Base-by-base conservation (phyloP, 768 basidiomycete genomes). In the Mycena polygramma region DNA sequence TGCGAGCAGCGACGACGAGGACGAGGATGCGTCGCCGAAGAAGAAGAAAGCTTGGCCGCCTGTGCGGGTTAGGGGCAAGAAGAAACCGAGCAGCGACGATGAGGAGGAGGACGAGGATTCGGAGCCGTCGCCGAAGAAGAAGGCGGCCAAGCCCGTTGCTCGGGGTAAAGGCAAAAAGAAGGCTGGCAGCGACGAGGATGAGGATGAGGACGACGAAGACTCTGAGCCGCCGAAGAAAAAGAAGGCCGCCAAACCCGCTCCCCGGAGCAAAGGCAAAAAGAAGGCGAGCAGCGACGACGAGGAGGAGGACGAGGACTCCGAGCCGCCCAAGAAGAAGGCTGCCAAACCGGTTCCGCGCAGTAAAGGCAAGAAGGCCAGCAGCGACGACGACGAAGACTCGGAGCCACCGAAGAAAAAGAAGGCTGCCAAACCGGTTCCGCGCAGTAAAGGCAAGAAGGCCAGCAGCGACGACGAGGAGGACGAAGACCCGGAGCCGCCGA, bases 81-180 rank as follows among this genome's bases (percentile, higher is more conserved):
- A 30, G 30, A 26, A 54, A 14, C 30, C 52, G 24, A n/a, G 17
- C 57, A 57, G 57, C 30, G 57, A 57, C 4, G 54, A 57, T 20
- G 57, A 57, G 7, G 57, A 57, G 7, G 57, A 57, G n/a, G 57
- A 57, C 41, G 37, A 39, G 41, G 41, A 43, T 13, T 30, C 30
- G 6, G 30, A 9, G 6, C 57, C 57, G 36, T n/a, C 9, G 15
- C 10, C 10, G 57, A 57, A 57, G 41, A 57, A 41, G 57, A 57
- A 72, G 73, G 62, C 57, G 73, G 30, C 62, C 9, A 46, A 57
- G 24, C 8, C 58, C 22, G 62, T 57, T 35, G 55, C 48, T n/a
- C 51, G 41, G 62, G 61, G 11, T n/a, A 63, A 63, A 19, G 37
- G 14, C 4, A 63, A 53, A 22, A 63, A 53, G 37, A 41, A 53